Conservation (phyloP, 768 basidiomycete genomes). For the Hortiboletus campestris region DNA sequence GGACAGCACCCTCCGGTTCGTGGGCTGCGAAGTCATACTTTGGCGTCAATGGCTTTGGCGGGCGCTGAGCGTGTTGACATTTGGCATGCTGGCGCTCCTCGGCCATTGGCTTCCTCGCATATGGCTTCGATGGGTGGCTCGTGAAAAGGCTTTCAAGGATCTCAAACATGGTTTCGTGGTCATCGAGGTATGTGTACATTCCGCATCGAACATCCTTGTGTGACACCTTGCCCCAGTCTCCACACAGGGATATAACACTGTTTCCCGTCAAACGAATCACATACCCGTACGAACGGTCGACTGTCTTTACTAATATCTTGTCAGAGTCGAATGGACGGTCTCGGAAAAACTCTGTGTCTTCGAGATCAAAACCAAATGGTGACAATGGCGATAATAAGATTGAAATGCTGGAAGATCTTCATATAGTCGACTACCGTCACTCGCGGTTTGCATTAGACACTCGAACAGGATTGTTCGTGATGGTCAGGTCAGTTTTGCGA, state of each 20-base stretch:
- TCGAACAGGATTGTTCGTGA: constrained; percentile 74
- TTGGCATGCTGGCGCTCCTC: constrained; percentile 73
- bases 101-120: constrained; percentile 93
- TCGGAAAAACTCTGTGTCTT: constrained; percentile 20
- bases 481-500: constrained; percentile 60
- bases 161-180: constrained; percentile 73
- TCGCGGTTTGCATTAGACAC: constrained; percentile 88
- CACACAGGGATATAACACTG: constrained; percentile 77
- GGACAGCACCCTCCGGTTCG: constrained; percentile 81
- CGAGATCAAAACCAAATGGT: constrained; percentile 33
- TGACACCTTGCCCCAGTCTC: constrained; percentile 54
- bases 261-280: constrained; percentile 64
- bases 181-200: constrained; percentile 68
- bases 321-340: constrained; percentile 29
- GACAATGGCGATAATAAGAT: constrained; percentile 30
- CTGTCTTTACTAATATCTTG: constrained; percentile 61
- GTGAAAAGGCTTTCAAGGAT: constrained; percentile 79
- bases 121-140: constrained; percentile 87
- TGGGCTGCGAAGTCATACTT: constrained; percentile 72
- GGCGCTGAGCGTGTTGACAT: constrained; percentile 58
- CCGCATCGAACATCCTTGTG: constrained; percentile 4
- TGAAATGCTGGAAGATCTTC: constrained; percentile 49
- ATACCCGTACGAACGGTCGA: constrained; percentile 78
- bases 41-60: constrained; percentile 74
- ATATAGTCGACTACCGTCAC: constrained; percentile 88